These are phyloP conservation scores for Neoarthrinium moseri DNA, from an alignment of 2,329 filamentous ascomycete species.

Conservation along the genomic window DNA sequence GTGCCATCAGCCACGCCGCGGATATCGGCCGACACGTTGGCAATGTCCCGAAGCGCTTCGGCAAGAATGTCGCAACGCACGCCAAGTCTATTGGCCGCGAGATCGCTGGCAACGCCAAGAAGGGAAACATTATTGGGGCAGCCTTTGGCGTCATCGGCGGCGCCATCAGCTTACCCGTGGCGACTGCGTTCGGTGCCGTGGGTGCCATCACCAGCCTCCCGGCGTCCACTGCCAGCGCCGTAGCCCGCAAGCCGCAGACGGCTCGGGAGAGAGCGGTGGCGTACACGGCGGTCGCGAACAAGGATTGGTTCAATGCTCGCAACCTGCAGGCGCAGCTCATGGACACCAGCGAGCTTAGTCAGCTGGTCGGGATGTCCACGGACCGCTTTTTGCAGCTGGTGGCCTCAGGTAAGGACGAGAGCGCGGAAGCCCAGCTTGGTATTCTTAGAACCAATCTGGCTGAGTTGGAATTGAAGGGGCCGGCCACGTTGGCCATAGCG, in stretches of 20 bases:
- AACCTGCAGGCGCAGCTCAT: conserved; percentile 36
- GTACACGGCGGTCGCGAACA: conserved; percentile 40
- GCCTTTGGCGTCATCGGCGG: conserved; percentile 34
- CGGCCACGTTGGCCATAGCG: neutral
- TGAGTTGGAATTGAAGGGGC: neutral
- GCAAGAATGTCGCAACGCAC: conserved; percentile 34
- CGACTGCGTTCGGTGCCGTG: conserved; percentile 33
- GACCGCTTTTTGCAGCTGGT: conserved; percentile 40
- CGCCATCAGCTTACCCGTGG: conserved; percentile 36
- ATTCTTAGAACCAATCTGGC: conserved; percentile 9
- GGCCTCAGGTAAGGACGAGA: conserved; percentile 13
- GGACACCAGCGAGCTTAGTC: conserved; percentile 24
- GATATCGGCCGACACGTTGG: conserved; percentile 37
- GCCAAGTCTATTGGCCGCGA: conserved; percentile 34
- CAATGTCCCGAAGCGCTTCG: conserved; percentile 32
- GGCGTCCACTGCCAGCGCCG: conserved; percentile 28
- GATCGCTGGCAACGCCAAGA: conserved; percentile 34
- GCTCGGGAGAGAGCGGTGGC: conserved; percentile 38
- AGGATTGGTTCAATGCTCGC: conserved; percentile 39
- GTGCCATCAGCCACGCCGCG: conserved; percentile 40
- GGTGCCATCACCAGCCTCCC: conserved; percentile 35
- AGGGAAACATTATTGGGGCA: conserved; percentile 38
- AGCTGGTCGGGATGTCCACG: conserved; percentile 23
- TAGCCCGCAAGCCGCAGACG: conserved; percentile 36
- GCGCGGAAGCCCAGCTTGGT: conserved; percentile 15